phyloP scores from a whole-genome alignment of 345 rosid species.

The Brassica napus region Da-Ae NC_063452.1:32921501-32922000 shows the following conservation, averaged over 20 bases:
- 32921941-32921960: neutral
- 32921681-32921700: no score
- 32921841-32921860: neutral
- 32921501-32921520: no score
- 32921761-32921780: neutral
- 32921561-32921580: no score
- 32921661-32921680: no score
- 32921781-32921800: neutral
- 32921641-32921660: no score
- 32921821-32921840: neutral
- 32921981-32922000: neutral
- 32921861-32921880: neutral
- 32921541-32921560: no score
- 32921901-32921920: neutral
- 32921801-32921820: neutral
- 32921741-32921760: neutral
- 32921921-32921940: neutral
- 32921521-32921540: no score
- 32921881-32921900: neutral
- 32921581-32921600: no score
- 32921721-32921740: neutral
- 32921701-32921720: no score
- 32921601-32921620: no score
- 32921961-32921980: neutral
- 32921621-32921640: no score